Evolutionary conservation across 495 filamentous ascomycete genomes (phyloP).

Genomic region (Penicillium argentinense): DNA sequence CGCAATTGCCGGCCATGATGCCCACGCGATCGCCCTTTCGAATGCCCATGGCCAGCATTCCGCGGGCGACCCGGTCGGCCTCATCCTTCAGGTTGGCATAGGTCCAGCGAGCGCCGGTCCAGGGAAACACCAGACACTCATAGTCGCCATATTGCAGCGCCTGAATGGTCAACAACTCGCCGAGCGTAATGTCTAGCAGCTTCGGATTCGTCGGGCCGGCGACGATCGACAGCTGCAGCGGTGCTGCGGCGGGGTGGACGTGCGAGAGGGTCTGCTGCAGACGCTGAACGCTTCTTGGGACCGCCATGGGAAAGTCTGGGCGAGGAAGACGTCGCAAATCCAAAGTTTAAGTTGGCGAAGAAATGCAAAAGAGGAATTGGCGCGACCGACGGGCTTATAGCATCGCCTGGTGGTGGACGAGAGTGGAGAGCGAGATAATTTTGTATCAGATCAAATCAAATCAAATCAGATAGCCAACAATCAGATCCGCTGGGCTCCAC

Average conservation of each 20-base stretch:
- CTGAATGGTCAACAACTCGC: conserved; percentile 61
- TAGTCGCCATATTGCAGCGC: conserved; percentile 57
- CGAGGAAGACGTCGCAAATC: too few relatives aligned
- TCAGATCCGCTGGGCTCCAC: too few relatives aligned
- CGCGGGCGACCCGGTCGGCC: conserved; percentile 56
- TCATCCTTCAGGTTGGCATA: conserved; percentile 63
- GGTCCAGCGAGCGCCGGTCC: conserved; percentile 66
- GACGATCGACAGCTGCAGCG: conserved; percentile 47
- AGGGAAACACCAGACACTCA: conserved; percentile 64
- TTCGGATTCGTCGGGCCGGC: conserved; percentile 59
- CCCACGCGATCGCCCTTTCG: conserved; percentile 63
- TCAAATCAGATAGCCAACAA: too few relatives aligned
- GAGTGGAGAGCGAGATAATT: too few relatives aligned
- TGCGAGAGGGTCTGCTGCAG: conserved; percentile 42
- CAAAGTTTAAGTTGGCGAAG: too few relatives aligned
- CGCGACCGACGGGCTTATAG: too few relatives aligned
- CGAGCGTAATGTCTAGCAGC: conserved; percentile 60
- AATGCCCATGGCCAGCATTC: conserved; percentile 59
- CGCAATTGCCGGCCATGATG: conserved; percentile 71
- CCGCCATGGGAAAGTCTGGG: too few relatives aligned
- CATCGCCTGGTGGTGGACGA: too few relatives aligned
- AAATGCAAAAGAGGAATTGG: too few relatives aligned
- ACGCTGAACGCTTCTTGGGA: conserved; percentile 30
- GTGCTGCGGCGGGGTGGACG: conserved; percentile 19
- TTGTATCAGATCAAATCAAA: too few relatives aligned